These are phyloP conservation scores for Kalanchoe fedtschenkoi DNA, from an alignment of 164 flowering plant genomes.

Conservation along the genomic window DNA sequence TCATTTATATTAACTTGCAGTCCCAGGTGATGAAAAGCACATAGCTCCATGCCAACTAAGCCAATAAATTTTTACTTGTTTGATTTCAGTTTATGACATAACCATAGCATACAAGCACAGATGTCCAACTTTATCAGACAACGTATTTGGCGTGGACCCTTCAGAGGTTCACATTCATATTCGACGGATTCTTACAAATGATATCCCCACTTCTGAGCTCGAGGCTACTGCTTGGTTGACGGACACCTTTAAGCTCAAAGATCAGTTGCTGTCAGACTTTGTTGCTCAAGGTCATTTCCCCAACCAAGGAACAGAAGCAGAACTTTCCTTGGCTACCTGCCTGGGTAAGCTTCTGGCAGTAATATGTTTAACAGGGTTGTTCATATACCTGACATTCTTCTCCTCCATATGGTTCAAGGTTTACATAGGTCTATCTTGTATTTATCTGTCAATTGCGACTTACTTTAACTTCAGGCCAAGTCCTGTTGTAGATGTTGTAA, in stretches of 20 bases:
- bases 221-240: constrained; percentile 59
- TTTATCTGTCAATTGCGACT: constrained; percentile 50
- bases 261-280: constrained; percentile 59
- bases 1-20: background rate
- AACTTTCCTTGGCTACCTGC: constrained; percentile 53
- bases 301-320: constrained; percentile 46
- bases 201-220: constrained; percentile 52
- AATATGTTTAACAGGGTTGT: constrained; percentile 32
- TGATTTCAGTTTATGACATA: constrained; percentile 70
- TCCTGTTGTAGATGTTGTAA: constrained; percentile 21
- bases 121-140: constrained; percentile 66
- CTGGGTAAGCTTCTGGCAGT: constrained; percentile 31
- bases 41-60: background rate
- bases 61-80: background rate
- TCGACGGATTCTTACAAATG: constrained; percentile 35
- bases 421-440: constrained; percentile 48
- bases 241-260: constrained; percentile 44
- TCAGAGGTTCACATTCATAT: constrained; percentile 86
- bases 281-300: constrained; percentile 59
- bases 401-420: constrained; percentile 66
- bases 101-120: constrained; percentile 77
- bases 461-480: constrained; percentile 42
- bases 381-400: constrained; percentile 38
- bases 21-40: background rate
- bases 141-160: constrained; percentile 75